Conservation (phyloP, 2,329 filamentous ascomycete species). For the Claviceps sp. region DNA sequence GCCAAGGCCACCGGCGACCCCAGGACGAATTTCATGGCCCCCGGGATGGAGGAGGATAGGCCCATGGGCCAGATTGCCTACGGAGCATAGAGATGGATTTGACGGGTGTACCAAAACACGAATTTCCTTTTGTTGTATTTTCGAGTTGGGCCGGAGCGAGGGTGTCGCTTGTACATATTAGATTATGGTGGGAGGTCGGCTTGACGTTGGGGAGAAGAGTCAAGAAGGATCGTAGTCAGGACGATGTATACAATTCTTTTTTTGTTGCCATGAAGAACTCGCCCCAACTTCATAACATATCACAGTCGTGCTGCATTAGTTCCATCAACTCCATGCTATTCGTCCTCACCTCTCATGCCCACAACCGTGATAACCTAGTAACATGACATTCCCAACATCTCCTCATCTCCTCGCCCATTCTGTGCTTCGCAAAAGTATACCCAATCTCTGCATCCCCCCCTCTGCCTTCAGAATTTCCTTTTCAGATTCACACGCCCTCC, state of each 20-base stretch:
- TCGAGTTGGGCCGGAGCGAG: constrained; percentile 9
- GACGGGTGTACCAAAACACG: constrained; percentile 22
- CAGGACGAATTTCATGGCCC: constrained; percentile 66
- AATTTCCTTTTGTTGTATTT: constrained; percentile 15
- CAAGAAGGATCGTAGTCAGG: not conserved
- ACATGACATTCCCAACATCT: not conserved
- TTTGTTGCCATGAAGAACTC: not conserved
- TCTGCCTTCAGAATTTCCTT: not conserved
- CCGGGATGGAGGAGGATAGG: constrained; percentile 50
- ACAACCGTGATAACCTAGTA: not conserved
- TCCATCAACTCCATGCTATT: not conserved
- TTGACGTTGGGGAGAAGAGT: not conserved
- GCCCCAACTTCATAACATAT: not conserved
- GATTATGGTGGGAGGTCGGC: constrained; percentile 11
- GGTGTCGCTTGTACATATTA: constrained; percentile 26
- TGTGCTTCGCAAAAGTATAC: not conserved
- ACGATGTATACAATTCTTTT: constrained; percentile 12
- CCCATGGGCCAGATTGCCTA: constrained; percentile 49
- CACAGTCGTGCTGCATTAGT: too few relatives aligned
- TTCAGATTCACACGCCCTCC: not conserved
- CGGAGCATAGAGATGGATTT: constrained; percentile 28
- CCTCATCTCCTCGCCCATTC: too few relatives aligned
- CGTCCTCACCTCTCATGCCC: not conserved
- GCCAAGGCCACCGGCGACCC: constrained; percentile 75
- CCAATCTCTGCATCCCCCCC: not conserved